These are phyloP conservation scores for Cutaneotrichosporon spelunceum DNA, from an alignment of 1,284 basidiomycete genomes.

Conservation along the genomic window DNA sequence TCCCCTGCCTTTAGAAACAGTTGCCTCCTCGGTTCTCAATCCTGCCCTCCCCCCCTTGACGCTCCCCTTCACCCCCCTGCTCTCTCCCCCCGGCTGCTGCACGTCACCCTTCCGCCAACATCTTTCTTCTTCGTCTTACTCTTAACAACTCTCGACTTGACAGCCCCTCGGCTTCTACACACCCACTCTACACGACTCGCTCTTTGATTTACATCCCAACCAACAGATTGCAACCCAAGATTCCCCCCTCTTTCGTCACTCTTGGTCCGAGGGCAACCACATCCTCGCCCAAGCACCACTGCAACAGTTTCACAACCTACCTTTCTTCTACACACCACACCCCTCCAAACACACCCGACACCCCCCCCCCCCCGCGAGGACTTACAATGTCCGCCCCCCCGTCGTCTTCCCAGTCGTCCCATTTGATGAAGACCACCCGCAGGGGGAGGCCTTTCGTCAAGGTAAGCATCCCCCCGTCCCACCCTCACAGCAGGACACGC, in stretches of 20 bases:
- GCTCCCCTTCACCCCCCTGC: neutral
- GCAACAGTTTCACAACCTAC: too few relatives aligned
- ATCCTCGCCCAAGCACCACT: neutral
- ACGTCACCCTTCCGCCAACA: neutral
- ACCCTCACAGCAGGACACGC: slow-evolving; percentile 69
- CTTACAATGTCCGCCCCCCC: slow-evolving; percentile 26
- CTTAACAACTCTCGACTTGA: neutral
- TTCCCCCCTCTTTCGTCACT: neutral
- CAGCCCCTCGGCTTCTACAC: neutral
- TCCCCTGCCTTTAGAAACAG: neutral
- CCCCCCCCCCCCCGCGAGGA: slow-evolving; percentile 1
- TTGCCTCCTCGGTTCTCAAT: neutral
- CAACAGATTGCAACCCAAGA: neutral
- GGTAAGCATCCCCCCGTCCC: slow-evolving; percentile 53
- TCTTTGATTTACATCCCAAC: neutral
- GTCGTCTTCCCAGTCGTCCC: slow-evolving; percentile 57
- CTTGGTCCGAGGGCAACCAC: neutral
- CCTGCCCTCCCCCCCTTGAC: neutral
- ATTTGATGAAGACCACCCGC: slow-evolving; percentile 96
- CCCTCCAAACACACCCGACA: neutral
- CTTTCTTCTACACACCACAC: too few relatives aligned
- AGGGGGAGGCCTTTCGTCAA: slow-evolving; percentile 90
- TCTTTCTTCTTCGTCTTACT: slow-evolving; percentile 2
- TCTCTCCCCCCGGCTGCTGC: neutral
- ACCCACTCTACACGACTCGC: neutral